Conservation (phyloP, 2,329 filamentous ascomycete species). For the Xylaria sp. region DNA sequence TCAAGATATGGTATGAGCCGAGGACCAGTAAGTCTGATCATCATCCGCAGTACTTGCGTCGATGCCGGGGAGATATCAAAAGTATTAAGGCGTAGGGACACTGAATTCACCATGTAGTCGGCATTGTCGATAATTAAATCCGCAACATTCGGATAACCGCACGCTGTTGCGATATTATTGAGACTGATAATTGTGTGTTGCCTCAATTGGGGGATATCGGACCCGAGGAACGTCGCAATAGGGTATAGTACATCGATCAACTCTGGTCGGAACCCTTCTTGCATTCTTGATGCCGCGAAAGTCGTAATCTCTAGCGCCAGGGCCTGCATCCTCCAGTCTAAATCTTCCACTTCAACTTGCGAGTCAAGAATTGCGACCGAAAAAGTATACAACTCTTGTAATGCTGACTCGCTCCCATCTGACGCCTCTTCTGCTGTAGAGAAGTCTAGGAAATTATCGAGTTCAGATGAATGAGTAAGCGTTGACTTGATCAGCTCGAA, state of each 20-base stretch:
- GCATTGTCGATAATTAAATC: conserved; percentile 87
- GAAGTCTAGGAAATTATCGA: conserved; percentile 71
- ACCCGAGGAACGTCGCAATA: conserved; percentile 85
- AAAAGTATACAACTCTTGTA: conserved; percentile 72
- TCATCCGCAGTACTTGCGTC: conserved; percentile 90
- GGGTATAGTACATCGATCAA: conserved; percentile 92
- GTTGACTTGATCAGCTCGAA: conserved; percentile 71
- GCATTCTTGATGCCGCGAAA: conserved; percentile 71
- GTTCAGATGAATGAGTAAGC: conserved; percentile 55
- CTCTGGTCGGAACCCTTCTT: conserved; percentile 76
- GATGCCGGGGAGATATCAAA: conserved; percentile 92
- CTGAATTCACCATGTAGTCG: conserved; percentile 94
- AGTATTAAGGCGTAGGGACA: conserved; percentile 86
- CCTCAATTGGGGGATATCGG: conserved; percentile 69
- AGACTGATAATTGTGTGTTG: conserved; percentile 83
- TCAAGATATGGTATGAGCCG: conserved; percentile 85
- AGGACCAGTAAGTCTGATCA: conserved; percentile 86
- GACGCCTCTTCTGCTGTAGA: conserved; percentile 46
- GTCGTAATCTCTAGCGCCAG: conserved; percentile 82
- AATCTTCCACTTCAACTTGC: conserved; percentile 53
- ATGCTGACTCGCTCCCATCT: conserved; percentile 53
- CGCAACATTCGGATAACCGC: conserved; percentile 73
- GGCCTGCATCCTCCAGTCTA: conserved; percentile 76
- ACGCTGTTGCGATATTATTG: conserved; percentile 77
- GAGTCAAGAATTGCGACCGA: conserved; percentile 67